phyloP scores from a whole-genome alignment of 495 filamentous ascomycete species.

The Neurospora tetraspora region DNA sequence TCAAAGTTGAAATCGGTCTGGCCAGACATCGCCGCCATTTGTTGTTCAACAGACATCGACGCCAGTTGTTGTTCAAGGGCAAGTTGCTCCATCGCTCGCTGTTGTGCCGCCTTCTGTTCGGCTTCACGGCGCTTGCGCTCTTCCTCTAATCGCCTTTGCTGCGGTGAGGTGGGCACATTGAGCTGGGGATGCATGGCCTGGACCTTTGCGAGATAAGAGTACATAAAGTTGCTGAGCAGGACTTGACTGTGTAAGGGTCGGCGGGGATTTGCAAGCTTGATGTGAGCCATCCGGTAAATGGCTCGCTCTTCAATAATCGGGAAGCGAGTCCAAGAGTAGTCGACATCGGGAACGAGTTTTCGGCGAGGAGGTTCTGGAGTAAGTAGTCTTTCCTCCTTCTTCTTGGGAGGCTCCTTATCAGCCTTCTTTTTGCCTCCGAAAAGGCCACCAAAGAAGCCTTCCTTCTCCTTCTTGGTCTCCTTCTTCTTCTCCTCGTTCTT shows the following conservation, averaged over 20 bases:
- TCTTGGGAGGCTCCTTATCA: slow-evolving; percentile 56
- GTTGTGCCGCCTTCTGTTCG: slow-evolving; percentile 38
- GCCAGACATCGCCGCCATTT: slow-evolving; percentile 33
- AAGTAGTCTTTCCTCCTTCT: slow-evolving; percentile 56
- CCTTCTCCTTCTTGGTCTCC: slow-evolving; percentile 85
- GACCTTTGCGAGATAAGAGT: slow-evolving; percentile 96
- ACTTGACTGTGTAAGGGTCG: slow-evolving; percentile 91
- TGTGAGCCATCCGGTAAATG: slow-evolving; percentile 97
- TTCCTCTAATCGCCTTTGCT: slow-evolving; percentile 51
- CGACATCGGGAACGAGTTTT: slow-evolving; percentile 70
- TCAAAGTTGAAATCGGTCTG: slow-evolving; percentile 37
- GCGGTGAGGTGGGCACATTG: slow-evolving; percentile 58
- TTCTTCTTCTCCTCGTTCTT: slow-evolving; percentile 79
- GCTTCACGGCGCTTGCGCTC: slow-evolving; percentile 59
- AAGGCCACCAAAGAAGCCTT: slow-evolving; percentile 72
- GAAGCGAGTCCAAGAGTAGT: slow-evolving; percentile 94
- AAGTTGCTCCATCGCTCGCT: slow-evolving; percentile 26
- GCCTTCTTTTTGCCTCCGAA: slow-evolving; percentile 79
- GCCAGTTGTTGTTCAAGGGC: slow-evolving; percentile 40
- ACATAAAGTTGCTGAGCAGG: slow-evolving; percentile 99
- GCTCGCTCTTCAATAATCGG: slow-evolving; percentile 92
- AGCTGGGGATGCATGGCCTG: slow-evolving; percentile 96
- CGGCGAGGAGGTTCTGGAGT: slow-evolving; percentile 72
- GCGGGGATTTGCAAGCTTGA: slow-evolving; percentile 95
- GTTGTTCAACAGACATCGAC: slow-evolving; percentile 37